Conservation (phyloP, 2,329 filamentous ascomycete genomes). For the Pseudopyrenochaeta lycopersici region DNA sequence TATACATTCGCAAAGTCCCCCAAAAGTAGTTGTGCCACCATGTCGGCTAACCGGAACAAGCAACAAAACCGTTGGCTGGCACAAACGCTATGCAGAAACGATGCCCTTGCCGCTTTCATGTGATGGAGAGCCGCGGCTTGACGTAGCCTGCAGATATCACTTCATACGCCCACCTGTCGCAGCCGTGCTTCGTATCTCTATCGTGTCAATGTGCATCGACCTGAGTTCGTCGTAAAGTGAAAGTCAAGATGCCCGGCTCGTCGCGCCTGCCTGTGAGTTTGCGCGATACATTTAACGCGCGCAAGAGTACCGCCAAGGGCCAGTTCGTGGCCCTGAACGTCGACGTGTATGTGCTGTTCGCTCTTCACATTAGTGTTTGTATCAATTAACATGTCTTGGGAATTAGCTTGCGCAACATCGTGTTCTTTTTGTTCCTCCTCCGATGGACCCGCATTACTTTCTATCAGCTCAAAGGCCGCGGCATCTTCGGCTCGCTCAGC, state of each 20-base stretch:
- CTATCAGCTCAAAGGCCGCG: conserved; percentile 88
- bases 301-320: conserved; percentile 64
- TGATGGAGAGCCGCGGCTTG: conserved; percentile 3
- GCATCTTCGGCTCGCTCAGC: conserved; percentile 78
- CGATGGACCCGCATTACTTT: conserved; percentile 82
- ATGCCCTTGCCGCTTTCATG: conserved; percentile 5
- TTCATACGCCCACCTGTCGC: background rate
- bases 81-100: conserved; percentile 2
- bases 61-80: background rate
- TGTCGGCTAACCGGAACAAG: conserved; percentile 6
- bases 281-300: conserved; percentile 71
- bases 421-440: conserved; percentile 88
- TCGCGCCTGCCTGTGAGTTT: conserved; percentile 77
- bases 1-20: conserved; percentile 1
- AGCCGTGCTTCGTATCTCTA: conserved; percentile 7
- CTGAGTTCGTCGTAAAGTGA: background rate
- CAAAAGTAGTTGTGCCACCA: background rate
- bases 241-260: conserved; percentile 59
- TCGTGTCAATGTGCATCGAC: conserved; percentile 4
- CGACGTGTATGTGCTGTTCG: conserved; percentile 69
- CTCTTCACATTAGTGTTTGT: background rate
- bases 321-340: conserved; percentile 69
- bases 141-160: conserved; percentile 4
- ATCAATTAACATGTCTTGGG: conserved; percentile 3
- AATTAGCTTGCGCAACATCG: conserved; percentile 75